Conservation (phyloP, 164 flowering plant genomes). For the Stephania cephalantha region DNA sequence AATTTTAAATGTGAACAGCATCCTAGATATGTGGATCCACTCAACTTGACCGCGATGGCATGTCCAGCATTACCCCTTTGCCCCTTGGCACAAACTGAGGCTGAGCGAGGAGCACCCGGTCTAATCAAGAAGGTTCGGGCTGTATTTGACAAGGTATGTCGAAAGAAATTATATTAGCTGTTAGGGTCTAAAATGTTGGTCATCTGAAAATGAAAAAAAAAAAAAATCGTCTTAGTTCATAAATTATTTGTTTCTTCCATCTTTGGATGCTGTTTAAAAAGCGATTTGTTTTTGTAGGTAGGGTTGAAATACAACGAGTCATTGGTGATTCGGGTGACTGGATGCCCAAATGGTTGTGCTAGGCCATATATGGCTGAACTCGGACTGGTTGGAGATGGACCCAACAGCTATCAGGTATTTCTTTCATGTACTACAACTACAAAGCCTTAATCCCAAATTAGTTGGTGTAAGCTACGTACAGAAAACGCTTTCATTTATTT, state of each 20-base stretch:
- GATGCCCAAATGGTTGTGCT: slow-evolving; percentile 99
- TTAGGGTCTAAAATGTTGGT: not conserved
- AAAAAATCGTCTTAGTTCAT: not conserved
- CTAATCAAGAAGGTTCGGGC: slow-evolving; percentile 84
- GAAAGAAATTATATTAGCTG: not conserved
- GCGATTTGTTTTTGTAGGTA: slow-evolving; percentile 44
- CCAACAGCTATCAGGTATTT: slow-evolving; percentile 92
- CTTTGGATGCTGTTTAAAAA: not conserved
- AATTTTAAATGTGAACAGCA: slow-evolving; percentile 37
- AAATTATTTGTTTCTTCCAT: not conserved
- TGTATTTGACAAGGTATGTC: slow-evolving; percentile 78
- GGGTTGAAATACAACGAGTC: slow-evolving; percentile 83
- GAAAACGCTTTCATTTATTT: not conserved
- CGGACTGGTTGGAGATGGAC: slow-evolving; percentile 98
- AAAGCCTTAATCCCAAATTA: too few relatives aligned
- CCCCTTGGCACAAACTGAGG: slow-evolving; percentile 95
- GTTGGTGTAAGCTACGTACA: too few relatives aligned
- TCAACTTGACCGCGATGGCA: slow-evolving; percentile 94
- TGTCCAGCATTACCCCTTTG: slow-evolving; percentile 97
- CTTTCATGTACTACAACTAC: not conserved
- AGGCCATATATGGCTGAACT: slow-evolving; percentile 99
- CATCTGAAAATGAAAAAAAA: not conserved
- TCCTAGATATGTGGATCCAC: slow-evolving; percentile 83
- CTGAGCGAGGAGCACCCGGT: slow-evolving; percentile 91
- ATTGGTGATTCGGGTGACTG: slow-evolving; percentile 83